These are phyloP conservation scores for Funneliformis mosseae DNA, from an alignment of 192 early-diverging fungal genomes.

Conservation along the genomic window DNA sequence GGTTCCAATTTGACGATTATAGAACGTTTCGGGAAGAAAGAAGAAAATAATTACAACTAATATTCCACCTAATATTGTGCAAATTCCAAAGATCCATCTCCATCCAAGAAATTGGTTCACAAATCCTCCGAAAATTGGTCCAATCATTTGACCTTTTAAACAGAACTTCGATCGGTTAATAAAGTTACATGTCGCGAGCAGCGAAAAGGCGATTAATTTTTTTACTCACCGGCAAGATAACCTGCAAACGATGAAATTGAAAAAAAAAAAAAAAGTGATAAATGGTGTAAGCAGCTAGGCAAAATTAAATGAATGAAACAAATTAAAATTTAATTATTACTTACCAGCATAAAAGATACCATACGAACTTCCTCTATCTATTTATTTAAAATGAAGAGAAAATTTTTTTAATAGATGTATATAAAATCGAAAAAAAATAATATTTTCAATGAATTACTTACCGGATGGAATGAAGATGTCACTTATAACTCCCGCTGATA, in stretches of 20 bases:
- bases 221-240: too few relatives aligned
- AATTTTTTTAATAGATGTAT: background rate
- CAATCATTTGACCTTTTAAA: background rate
- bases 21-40: constrained; percentile 22
- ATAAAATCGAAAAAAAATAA: background rate
- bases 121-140: background rate
- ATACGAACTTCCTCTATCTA: constrained; percentile 43
- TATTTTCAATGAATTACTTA: background rate
- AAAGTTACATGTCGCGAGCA: too few relatives aligned
- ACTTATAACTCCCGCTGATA: constrained; percentile 40
- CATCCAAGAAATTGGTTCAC: background rate
- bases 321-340: too few relatives aligned
- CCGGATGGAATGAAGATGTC: constrained; percentile 32
- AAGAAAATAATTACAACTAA: background rate
- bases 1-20: background rate
- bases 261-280: too few relatives aligned
- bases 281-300: too few relatives aligned
- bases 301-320: too few relatives aligned
- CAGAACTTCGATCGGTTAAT: too few relatives aligned
- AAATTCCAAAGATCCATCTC: constrained; percentile 18
- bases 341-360: constrained; percentile 42
- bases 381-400: background rate
- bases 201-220: too few relatives aligned
- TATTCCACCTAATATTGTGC: background rate
- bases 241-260: too few relatives aligned